phyloP scores from a whole-genome alignment of 2,329 filamentous ascomycete genomes.

The Fusarium phyllophilum region DNA sequence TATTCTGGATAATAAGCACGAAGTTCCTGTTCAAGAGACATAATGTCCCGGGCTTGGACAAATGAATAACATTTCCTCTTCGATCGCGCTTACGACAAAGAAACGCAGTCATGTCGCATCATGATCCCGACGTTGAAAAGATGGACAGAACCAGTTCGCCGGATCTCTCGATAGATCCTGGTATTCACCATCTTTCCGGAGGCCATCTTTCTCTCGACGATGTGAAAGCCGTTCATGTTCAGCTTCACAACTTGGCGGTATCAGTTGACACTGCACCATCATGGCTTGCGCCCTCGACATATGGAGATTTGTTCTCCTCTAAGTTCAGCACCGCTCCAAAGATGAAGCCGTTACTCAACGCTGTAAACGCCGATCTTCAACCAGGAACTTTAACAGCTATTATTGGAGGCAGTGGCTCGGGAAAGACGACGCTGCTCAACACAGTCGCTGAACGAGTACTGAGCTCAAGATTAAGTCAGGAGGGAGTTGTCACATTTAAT shows the following conservation, averaged over 20 bases:
- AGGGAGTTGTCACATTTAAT: conserved; percentile 71
- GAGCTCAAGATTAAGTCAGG: conserved; percentile 61
- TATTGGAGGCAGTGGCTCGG: conserved; percentile 77
- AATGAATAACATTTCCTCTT: conserved; percentile 18
- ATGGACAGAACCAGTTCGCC: conserved; percentile 48
- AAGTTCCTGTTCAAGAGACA: background rate
- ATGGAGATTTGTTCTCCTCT: conserved; percentile 52
- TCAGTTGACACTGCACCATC: conserved; percentile 68
- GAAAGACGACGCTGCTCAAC: conserved; percentile 78
- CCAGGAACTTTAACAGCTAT: conserved; percentile 78
- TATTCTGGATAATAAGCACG: conserved; percentile 1
- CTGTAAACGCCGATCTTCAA: conserved; percentile 71
- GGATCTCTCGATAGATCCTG: conserved; percentile 45
- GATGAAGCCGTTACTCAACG: conserved; percentile 67
- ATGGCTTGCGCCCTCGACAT: conserved; percentile 60
- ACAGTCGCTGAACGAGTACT: conserved; percentile 75
- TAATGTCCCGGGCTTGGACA: conserved; percentile 27
- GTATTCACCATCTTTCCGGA: conserved; percentile 40
- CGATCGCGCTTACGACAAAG: background rate
- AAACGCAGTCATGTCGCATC: conserved; percentile 22
- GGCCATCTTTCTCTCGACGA: conserved; percentile 58
- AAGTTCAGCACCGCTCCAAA: conserved; percentile 51
- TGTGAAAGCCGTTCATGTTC: conserved; percentile 65
- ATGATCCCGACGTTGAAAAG: conserved; percentile 46
- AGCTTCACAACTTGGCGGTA: conserved; percentile 64